Base-by-base conservation (phyloP, 768 basidiomycete genomes). In the Astraeus odoratus region DNA sequence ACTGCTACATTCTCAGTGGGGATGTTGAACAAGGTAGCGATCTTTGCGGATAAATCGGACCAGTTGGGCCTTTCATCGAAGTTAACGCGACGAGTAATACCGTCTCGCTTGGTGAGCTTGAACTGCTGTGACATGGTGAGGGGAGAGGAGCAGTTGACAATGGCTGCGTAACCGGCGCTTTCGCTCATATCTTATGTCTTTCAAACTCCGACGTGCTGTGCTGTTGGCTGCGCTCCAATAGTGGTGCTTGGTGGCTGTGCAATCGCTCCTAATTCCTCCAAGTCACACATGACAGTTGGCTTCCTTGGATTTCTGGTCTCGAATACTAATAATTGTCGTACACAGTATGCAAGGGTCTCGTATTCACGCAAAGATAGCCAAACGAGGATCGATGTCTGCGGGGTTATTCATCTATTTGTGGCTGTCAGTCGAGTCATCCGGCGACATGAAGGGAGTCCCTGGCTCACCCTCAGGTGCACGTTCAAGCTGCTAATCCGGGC, bases 401-500 rank as follows among this genome's bases (percentile, higher is more conserved):
- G 86, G 86, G 62, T 89, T 67, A 63, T 87, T 87, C 57, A 86
- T 55, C 83, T 86, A 49, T 15, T n/a, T n/a, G n/a, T n/a, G n/a
- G n/a, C n/a, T n/a, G 23, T 27, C 44, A 25, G 36, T 20, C 33
- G 24, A 44, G 37, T 24, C 7, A 46, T 16, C 22, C 20, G 22
- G 43, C 16, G 18, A 39, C 35, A 23, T 42, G 23, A 45, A 22
- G 16, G 22, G 5, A 4, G n/a, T 8, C n/a, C 8, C 12, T 15
- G 8, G 63, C 78, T 51, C 60, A 86, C 83, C 63, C 84, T 75
- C 53, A 79, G 60, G 57, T 79, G 73, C 39, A 66, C 65, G 65
- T 90, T 82, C 58, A 91, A 66, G 3, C 63, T 59, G 51, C 69
- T 76, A 55, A 91, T 78, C 15, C 51, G 53, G 39, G 75, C 66